Evolutionary conservation across 306 rosid species (phyloP).

Genomic region (Bauhinia variegata): DNA sequence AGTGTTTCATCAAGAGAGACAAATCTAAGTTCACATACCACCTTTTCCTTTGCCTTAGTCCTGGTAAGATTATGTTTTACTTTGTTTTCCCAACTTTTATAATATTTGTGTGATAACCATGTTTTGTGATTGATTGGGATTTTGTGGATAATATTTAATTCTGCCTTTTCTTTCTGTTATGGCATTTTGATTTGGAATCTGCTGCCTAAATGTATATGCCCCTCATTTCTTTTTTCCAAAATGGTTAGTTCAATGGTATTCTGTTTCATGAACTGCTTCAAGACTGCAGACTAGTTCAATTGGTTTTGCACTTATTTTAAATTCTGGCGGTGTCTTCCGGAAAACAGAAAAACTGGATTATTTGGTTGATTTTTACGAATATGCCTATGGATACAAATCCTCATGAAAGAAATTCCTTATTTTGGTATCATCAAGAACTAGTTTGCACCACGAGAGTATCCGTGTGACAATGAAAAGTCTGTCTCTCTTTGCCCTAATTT

Average conservation of each 20-base stretch:
- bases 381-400: constrained; percentile 1
- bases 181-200: too few species aligned
- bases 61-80: constrained; percentile 54
- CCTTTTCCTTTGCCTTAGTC: constrained; percentile 93
- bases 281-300: too few species aligned
- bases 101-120: background rate
- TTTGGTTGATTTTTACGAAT: background rate
- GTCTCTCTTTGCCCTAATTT: background rate
- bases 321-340: too few species aligned
- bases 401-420: background rate
- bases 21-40: constrained; percentile 84
- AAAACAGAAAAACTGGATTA: background rate
- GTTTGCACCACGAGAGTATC: background rate
- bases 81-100: constrained; percentile 14
- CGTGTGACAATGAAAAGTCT: constrained; percentile 1
- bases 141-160: background rate
- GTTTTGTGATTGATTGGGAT: background rate
- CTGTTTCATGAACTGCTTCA: too few species aligned
- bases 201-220: too few species aligned
- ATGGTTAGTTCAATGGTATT: too few species aligned
- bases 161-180: too few species aligned
- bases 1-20: constrained; percentile 94
- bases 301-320: too few species aligned
- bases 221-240: constrained; percentile 5
- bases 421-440: background rate